A percentile compares a stretch with the other conserved stretches of the same genome.
Evolutionary conservation across 208 protist species (phyloP).

Genomic region (Herpetomonas muscarum): DNA sequence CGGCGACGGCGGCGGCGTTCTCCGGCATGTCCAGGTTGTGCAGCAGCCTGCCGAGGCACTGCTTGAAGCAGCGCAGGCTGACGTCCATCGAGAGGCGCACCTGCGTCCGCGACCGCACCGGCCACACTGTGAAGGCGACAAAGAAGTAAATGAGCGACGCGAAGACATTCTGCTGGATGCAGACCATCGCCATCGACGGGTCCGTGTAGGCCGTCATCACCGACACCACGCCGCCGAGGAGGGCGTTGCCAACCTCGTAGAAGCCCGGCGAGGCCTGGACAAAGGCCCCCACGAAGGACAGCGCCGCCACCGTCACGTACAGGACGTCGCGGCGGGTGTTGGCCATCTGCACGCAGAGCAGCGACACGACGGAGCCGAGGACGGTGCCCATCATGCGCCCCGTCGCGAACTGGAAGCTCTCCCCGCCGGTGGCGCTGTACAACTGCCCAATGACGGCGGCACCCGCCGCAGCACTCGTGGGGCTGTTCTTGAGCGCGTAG

Average conservation of each 20-base stretch:
- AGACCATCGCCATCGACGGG: conserved; percentile 49
- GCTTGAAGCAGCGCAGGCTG: conserved; percentile 61
- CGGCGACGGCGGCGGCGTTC: conserved; percentile 48
- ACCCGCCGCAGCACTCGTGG: conserved; percentile 60
- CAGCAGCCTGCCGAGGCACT: conserved; percentile 58
- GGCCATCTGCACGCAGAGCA: conserved; percentile 67
- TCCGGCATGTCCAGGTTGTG: conserved; percentile 82
- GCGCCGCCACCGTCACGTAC: conserved; percentile 48
- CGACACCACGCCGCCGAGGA: conserved; percentile 75
- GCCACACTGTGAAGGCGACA: conserved; percentile 71
- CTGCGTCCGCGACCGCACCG: conserved; percentile 66
- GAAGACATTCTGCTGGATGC: conserved; percentile 89
- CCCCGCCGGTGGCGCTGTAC: conserved; percentile 68
- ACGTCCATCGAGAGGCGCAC: conserved; percentile 68
- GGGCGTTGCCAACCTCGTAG: conserved; percentile 61
- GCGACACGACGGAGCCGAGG: conserved; percentile 58
- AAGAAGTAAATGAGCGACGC: conserved; percentile 84
- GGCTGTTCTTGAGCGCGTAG: conserved; percentile 53
- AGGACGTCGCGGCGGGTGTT: conserved; percentile 35
- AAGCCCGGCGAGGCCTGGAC: conserved; percentile 62
- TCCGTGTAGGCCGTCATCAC: conserved; percentile 69
- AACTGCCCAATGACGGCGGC: conserved; percentile 79
- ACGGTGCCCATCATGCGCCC: conserved; percentile 79
- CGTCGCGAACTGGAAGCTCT: conserved; percentile 80
- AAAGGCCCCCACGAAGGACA: conserved; percentile 75